Evolutionary conservation across 371 early-diverging fungal species (phyloP), one percentile per base, ranked within the genome.

Genomic region (Mortierella sp.): DNA sequence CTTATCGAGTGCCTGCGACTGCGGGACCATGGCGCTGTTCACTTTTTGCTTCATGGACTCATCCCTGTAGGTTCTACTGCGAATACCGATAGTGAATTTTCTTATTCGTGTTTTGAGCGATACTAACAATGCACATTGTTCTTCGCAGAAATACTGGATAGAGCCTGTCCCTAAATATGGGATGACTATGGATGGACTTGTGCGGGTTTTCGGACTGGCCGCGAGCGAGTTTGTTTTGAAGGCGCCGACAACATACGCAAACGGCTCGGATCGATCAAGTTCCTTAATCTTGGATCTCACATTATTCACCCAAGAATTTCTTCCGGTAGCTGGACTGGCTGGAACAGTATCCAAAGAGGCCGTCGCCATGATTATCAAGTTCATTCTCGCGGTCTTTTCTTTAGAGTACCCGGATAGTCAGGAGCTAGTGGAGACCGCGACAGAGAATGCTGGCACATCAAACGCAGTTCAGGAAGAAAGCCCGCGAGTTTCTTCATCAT

Each of bases 1-100:
- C 53, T 76, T 27, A 47, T 70, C 6, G 70, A 69, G 30, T 76
- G 78, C 26, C 31, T 76, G 21, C 55, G 62, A 1, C 27, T 60
- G 12, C 52, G 50, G 23, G 66, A 76, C 27, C 60, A 54, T 11
- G 30, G 28, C 5, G 17, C 49, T 8, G 31, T 65, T 8, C 62
- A 56, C 34, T 61, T 49, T 44, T 21, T 76, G 15, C 42, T 70
- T 42, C 65, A 65, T 15, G 59, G 70, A 17, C 47, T 76, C n/a
- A 61, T 76, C 24, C 78, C 78, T 19, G 72, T 72, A 62, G 43
- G 71, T 54, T 1, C 26, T 8, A 8, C 19, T 11, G 7, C n/a
- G 52, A 4, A 32, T 26, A 50, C 19, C 28, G 26, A n/a, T 24
- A 23, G 23, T 46, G 28, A 37, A 26, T 34, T 5, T 7, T 24